Base-by-base conservation (phyloP, 73 alveolate genomes). In the Stentor coeruleus region DNA sequence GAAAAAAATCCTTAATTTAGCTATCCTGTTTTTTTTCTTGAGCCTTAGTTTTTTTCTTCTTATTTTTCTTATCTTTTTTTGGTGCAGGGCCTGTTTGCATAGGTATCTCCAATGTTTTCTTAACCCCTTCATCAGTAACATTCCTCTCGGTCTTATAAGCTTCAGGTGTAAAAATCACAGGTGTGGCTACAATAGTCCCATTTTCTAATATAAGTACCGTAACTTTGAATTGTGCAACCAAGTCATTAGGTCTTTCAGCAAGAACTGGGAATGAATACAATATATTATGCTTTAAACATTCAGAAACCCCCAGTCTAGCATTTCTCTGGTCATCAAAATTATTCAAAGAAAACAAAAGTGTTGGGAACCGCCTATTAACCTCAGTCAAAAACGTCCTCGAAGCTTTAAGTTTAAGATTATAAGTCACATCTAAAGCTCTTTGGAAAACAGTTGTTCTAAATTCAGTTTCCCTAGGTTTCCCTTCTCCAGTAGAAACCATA, bases 401-500 rank as follows among this genome's bases (percentile, higher is more conserved):
- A 83, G 77, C 85, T 88, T 93, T 42, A 26, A 72, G 86, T 38
- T 79, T 79, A 75, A 91, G 83, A 39, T 85, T 74, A 83, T 94
- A 94, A 75, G 93, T 82, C 90, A 90, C 81, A 58, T 91, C 99
- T 49, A 94, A 83, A 38, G 97, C 97, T 92, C 99, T 93, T 95
- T 96, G 97, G 95, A 83, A 97, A 77, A 97, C 98, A 31, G 98
- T 94, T 60, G 99, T 95, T 90, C 98, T 92, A 84, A 74, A 83
- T 75, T 94, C 99, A 15, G 98, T 85, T 88, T 41, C 92, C 20
- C 57, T 74, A 35, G 84, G 90, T 88, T 92, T 95, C 73, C 99
- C 98, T 84, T 94, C 97, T 41, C 99, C 99, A 15, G 98, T 73
- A 30, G 98, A 82, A 26, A 94, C 93, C 74, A 90, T 87, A 82